Conservation (phyloP, 345 rosid species). For the Linum lewisii region DNA sequence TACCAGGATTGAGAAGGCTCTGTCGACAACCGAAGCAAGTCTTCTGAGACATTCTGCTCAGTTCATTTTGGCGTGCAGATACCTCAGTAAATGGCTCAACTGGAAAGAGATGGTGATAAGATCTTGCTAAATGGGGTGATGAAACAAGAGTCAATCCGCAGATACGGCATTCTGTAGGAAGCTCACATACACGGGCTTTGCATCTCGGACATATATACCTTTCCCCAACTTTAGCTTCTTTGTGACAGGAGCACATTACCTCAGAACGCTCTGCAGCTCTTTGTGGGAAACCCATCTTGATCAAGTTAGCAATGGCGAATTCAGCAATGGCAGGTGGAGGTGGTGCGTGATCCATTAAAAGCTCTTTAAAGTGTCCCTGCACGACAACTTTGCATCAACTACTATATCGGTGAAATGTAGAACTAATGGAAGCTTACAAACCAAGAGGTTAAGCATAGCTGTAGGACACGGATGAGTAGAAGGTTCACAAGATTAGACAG, state of each 20-base stretch:
- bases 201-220: constrained; percentile 93
- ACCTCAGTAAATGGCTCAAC: constrained; percentile 73
- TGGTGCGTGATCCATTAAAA: constrained; percentile 82
- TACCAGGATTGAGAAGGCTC: constrained; percentile 53
- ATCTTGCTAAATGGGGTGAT: constrained; percentile 89
- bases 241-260: constrained; percentile 85
- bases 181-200: constrained; percentile 81
- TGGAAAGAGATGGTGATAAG: constrained; percentile 95
- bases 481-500: too few relatives aligned
- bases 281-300: constrained; percentile 92
- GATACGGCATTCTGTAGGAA: constrained; percentile 74
- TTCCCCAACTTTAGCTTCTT: constrained; percentile 71
- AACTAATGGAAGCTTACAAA: too few relatives aligned
- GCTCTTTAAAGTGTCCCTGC: constrained; percentile 75
- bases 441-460: too few relatives aligned
- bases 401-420: not conserved
- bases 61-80: constrained; percentile 26
- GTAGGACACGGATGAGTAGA: too few relatives aligned
- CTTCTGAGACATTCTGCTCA: constrained; percentile 26
- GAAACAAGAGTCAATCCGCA: constrained; percentile 94
- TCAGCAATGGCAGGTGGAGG: constrained; percentile 96
- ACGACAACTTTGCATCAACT: constrained; percentile 10
- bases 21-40: constrained; percentile 86
- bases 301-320: constrained; percentile 70
- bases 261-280: constrained; percentile 71